Percentiles rank a stretch among this genome's conserved stretches.
Evolutionary conservation across 2,329 filamentous ascomycete genomes (phyloP).

Genomic region (Diaporthe ilicicola): DNA sequence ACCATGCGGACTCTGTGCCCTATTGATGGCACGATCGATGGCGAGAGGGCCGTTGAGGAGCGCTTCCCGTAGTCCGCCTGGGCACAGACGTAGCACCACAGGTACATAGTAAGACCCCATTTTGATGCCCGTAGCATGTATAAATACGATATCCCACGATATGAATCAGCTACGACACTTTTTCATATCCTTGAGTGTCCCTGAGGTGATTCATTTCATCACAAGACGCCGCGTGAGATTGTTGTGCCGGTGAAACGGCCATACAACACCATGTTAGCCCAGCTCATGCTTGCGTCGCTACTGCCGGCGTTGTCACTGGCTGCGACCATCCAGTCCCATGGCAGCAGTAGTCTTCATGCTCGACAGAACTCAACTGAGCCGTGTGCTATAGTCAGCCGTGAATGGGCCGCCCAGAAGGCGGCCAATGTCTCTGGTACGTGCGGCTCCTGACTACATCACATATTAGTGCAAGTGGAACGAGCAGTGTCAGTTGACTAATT

Average conservation of each 20-base stretch:
- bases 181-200: too few species aligned
- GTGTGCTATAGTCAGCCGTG: conserved; percentile 18
- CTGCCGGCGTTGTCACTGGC: background rate
- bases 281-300: background rate
- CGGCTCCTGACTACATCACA: background rate
- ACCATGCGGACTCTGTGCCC: background rate
- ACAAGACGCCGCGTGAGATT: background rate
- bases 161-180: too few species aligned
- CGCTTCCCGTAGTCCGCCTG: background rate
- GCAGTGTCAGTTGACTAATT: background rate
- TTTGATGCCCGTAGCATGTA: background rate
- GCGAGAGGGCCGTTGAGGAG: background rate
- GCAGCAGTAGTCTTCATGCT: background rate
- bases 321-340: background rate
- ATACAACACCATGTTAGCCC: background rate
- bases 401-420: conserved; percentile 23
- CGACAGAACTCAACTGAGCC: conserved; percentile 19
- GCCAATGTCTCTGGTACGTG: conserved; percentile 12
- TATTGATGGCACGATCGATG: background rate
- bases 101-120: background rate
- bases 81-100: background rate
- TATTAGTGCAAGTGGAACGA: too few species aligned
- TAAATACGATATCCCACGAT: background rate
- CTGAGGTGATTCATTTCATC: too few species aligned
- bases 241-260: background rate